A percentile compares a stretch with the other conserved stretches of the same genome.
Conservation (phyloP, 768 basidiomycete species). For the Mycena leptocephala region DNA sequence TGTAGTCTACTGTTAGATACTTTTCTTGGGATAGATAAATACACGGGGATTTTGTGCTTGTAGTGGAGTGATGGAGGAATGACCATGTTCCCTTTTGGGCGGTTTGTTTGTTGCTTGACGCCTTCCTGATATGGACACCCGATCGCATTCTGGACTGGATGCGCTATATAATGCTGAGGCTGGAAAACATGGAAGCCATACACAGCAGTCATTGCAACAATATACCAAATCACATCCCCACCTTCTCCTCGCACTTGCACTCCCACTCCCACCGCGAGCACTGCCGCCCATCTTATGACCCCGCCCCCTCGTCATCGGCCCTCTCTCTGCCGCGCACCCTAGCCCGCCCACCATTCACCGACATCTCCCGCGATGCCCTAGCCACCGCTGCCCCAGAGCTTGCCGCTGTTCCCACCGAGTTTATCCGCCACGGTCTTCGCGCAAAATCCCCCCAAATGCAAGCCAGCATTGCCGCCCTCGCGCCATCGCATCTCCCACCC, state of each 20-base stretch:
- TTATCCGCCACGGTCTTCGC: conserved; percentile 66
- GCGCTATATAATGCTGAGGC: not conserved
- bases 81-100: not conserved
- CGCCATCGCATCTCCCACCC: conserved; percentile 49
- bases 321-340: conserved; percentile 67
- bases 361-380: conserved; percentile 64
- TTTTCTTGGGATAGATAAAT: no score
- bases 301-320: not conserved
- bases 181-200: not conserved
- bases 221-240: not conserved
- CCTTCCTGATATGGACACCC: not conserved
- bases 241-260: not conserved
- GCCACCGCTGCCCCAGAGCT: conserved; percentile 67
- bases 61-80: no score
- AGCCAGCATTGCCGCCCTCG: conserved; percentile 44
- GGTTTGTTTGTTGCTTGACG: not conserved
- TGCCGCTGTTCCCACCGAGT: conserved; percentile 63
- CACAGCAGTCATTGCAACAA: not conserved
- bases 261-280: not conserved
- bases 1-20: no score
- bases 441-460: conserved; percentile 41
- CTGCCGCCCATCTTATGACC: not conserved
- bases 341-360: conserved; percentile 64
- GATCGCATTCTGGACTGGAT: not conserved
- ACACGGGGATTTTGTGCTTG: no score